Evolutionary conservation across 768 basidiomycete genomes (phyloP), one percentile per base, ranked within the genome.

Genomic region (Phlegmacium glaucopus): DNA sequence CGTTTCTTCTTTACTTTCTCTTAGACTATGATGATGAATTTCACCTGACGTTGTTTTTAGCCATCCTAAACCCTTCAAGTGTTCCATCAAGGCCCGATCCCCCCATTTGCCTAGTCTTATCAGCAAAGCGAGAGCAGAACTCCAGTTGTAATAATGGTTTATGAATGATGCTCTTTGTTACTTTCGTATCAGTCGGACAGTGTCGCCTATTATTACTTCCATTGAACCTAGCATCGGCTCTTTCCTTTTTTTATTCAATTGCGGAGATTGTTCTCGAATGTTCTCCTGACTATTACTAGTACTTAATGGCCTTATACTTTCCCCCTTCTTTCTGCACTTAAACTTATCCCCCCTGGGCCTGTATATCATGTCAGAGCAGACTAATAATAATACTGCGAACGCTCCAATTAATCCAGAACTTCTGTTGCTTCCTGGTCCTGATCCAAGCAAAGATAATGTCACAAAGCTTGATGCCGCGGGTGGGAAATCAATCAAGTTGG

Each of bases 31-130:
- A 40, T 9, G 27, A 16, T 17, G 11, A 25, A 34, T 35, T n/a
- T 49, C 41, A 30, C 35, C n/a, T 16, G 16, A 30, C 32, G 16
- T 45, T 29, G 39, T 16, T 44, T 32, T 32, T 36, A 81, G 79
- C 45, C 78, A 80, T 61, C 77, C 78, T 39, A 72, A 74, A 54
- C 73, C 72, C 37, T 79, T 79, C 60, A 58, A 47, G 30, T 80
- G 75, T 52, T 55, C 57, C 41, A 77, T 81, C 45, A 67, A 59
- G 35, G 72, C 77, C 28, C 75, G 78, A 44, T 71, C 65, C 37
- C 59, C 63, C 39, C 56, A 64, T 45, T 52, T 62, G 17, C 35
- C 58, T 10, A 44, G 47, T 29, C 57, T 70, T 48, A 61, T 72
- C 44, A 53, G 59, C 38, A 57, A 68, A 35, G 58, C 65, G 25